Evolutionary conservation across 1,139 yeast species (phyloP).

Genomic region (Kurtzmaniella natalensis): DNA sequence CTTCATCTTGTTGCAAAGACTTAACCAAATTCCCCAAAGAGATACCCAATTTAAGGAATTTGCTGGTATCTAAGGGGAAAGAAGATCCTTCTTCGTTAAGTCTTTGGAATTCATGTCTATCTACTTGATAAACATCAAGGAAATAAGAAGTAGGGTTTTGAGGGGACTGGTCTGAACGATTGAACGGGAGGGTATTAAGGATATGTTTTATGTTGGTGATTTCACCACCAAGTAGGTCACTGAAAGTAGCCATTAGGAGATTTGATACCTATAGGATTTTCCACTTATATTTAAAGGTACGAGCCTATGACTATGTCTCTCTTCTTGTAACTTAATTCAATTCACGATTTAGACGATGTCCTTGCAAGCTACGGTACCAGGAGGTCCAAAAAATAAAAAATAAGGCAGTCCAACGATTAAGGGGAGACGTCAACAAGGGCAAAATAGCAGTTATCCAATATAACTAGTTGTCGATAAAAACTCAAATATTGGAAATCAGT

Average conservation of each 20-base stretch:
- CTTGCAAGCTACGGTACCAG: too few species aligned
- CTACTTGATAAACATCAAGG: conserved; percentile 31
- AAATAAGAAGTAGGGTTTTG: conserved; percentile 19
- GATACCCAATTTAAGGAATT: conserved; percentile 39
- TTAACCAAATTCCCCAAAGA: conserved; percentile 41
- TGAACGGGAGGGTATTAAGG: conserved; percentile 33
- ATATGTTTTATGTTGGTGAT: conserved; percentile 25
- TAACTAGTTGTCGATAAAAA: too few species aligned
- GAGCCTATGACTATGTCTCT: too few species aligned
- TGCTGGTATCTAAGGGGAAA: conserved; percentile 35
- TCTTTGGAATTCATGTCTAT: conserved; percentile 22
- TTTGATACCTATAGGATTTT: too few species aligned
- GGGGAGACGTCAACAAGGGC: too few species aligned
- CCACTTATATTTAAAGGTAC: too few species aligned
- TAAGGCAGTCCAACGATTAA: too few species aligned
- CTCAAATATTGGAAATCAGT: too few species aligned
- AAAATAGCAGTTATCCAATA: too few species aligned
- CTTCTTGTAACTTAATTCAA: too few species aligned
- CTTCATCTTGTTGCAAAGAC: conserved; percentile 35
- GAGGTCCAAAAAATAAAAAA: too few species aligned
- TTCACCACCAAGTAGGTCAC: conserved; percentile 20
- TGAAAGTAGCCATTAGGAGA: conserved; percentile 6
- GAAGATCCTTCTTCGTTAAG: conserved; percentile 17
- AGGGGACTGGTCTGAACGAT: conserved; percentile 13
- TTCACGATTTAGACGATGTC: too few species aligned